These are phyloP conservation scores for Candida pseudoglaebosa DNA, from an alignment of 805 yeast species.

Conservation along the genomic window DNA sequence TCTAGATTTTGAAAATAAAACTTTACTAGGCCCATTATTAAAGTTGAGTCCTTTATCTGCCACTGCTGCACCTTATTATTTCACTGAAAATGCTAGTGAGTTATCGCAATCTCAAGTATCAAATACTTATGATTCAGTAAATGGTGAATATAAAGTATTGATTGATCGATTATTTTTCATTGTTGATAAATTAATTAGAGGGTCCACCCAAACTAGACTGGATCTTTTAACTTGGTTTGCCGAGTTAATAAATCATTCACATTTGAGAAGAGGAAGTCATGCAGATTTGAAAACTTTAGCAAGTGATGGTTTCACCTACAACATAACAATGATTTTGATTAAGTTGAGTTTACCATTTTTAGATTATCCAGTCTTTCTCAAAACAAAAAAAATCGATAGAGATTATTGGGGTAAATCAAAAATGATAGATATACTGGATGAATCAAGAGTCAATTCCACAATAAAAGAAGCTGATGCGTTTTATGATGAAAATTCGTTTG, in stretches of 20 bases:
- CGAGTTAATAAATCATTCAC: constrained; percentile 73
- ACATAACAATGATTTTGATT: constrained; percentile 63
- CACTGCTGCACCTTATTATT: constrained; percentile 45
- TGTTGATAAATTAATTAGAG: constrained; percentile 70
- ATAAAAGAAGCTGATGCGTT: constrained; percentile 62
- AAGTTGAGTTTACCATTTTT: constrained; percentile 81
- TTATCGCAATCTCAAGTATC: constrained; percentile 36
- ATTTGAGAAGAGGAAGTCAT: constrained; percentile 82
- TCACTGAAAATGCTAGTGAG: constrained; percentile 23
- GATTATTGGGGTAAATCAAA: constrained; percentile 57
- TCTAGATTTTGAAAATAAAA: constrained; percentile 51
- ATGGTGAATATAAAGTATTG: constrained; percentile 57
- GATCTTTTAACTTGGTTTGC: constrained; percentile 68
- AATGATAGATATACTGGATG: constrained; percentile 67
- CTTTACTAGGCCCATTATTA: constrained; percentile 75
- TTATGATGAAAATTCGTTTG: constrained; percentile 32
- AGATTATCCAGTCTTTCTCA: constrained; percentile 54
- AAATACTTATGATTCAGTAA: constrained; percentile 54
- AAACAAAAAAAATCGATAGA: constrained; percentile 72
- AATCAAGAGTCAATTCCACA: constrained; percentile 79
- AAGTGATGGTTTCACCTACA: constrained; percentile 78
- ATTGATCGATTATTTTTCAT: constrained; percentile 65
- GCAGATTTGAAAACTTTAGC: constrained; percentile 65
- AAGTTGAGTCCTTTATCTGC: constrained; percentile 69
- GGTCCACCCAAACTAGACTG: constrained; percentile 60